These are phyloP conservation scores for Achlya hypogyna DNA, from an alignment of 352 stramenopile species.

Conservation along the genomic window DNA sequence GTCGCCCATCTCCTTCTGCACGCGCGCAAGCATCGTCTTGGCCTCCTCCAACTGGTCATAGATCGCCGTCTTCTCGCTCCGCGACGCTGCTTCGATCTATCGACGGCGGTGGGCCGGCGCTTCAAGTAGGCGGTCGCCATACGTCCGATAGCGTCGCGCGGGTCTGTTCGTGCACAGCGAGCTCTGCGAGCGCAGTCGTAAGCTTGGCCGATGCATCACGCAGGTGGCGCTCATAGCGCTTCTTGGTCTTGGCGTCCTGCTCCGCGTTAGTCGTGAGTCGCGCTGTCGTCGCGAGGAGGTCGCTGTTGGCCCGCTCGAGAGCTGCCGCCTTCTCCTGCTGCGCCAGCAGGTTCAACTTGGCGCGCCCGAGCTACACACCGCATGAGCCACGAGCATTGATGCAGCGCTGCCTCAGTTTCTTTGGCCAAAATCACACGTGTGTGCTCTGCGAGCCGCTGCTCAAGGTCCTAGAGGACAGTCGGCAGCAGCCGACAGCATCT, in stretches of 20 bases:
- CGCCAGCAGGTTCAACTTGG: background rate
- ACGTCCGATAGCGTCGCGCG: background rate
- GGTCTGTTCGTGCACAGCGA: background rate
- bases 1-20: slow-evolving; percentile 12
- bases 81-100: slow-evolving; percentile 6
- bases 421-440: slow-evolving; percentile 13
- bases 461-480: background rate
- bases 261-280: background rate
- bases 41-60: slow-evolving; percentile 15
- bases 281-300: background rate
- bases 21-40: slow-evolving; percentile 8
- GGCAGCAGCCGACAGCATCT: background rate
- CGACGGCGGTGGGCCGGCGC: background rate
- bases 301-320: background rate
- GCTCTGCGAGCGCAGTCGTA: background rate
- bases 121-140: background rate
- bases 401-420: background rate
- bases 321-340: background rate
- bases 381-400: background rate
- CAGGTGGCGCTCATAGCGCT: background rate
- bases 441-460: background rate
- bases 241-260: background rate
- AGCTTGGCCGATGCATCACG: background rate
- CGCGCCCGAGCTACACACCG: background rate
- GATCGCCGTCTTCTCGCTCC: slow-evolving; percentile 1